Percentiles rank a stretch among this genome's conserved stretches.
These are phyloP conservation scores for Diplogelasinospora grovesii DNA, from an alignment of 495 filamentous ascomycete genomes.

Conservation along the genomic window DNA sequence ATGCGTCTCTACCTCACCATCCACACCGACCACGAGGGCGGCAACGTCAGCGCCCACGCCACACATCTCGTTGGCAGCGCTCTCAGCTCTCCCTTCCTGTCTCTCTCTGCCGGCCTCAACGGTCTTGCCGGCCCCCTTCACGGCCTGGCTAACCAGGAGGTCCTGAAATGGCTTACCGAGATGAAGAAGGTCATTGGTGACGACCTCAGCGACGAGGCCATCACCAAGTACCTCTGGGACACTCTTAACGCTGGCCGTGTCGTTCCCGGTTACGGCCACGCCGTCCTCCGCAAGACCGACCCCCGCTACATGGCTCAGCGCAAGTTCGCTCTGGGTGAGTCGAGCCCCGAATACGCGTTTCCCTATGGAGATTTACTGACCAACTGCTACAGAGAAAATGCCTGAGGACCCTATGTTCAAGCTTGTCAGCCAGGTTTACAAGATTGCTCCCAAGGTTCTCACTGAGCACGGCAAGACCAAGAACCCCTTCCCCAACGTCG, in stretches of 20 bases:
- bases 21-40: slow-evolving; percentile 98
- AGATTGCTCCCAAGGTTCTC: slow-evolving; percentile 95
- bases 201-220: slow-evolving; percentile 88
- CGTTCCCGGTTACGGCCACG: slow-evolving; percentile 96
- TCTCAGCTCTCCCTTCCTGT: slow-evolving; percentile 95
- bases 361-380: slow-evolving; percentile 11
- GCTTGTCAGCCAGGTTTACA: slow-evolving; percentile 98
- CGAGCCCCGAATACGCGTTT: neutral
- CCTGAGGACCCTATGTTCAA: slow-evolving; percentile 98
- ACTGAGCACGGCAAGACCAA: slow-evolving; percentile 99
- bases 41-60: slow-evolving; percentile 96
- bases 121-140: slow-evolving; percentile 96
- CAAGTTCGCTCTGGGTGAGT: slow-evolving; percentile 77
- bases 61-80: slow-evolving; percentile 96
- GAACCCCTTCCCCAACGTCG: slow-evolving; percentile 54
- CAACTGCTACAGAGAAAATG: slow-evolving; percentile 47
- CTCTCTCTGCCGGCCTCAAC: slow-evolving; percentile 90
- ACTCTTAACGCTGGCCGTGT: slow-evolving; percentile 93
- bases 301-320: slow-evolving; percentile 97
- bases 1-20: slow-evolving; percentile 98
- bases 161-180: slow-evolving; percentile 95
- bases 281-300: slow-evolving; percentile 98
- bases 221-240: slow-evolving; percentile 96
- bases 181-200: slow-evolving; percentile 96
- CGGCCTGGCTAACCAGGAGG: slow-evolving; percentile 98